These are phyloP conservation scores for Pistacia vera DNA, from an alignment of 345 rosid genomes.

Conservation along the genomic window DNA sequence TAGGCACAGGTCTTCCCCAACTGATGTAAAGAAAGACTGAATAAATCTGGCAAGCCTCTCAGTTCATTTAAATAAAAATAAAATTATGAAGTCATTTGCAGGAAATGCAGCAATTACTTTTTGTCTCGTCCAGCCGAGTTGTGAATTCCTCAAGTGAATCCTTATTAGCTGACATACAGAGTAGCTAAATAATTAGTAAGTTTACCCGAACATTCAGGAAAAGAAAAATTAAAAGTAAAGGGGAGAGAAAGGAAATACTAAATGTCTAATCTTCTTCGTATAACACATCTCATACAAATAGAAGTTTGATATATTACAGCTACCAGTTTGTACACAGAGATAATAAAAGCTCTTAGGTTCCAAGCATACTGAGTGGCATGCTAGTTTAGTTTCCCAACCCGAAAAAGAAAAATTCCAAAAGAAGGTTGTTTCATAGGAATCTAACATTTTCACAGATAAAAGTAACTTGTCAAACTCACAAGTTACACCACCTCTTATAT, in stretches of 20 bases:
- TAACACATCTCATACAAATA: background rate
- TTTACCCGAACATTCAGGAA: background rate
- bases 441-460: background rate
- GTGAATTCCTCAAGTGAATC: slow-evolving; percentile 50
- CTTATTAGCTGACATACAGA: slow-evolving; percentile 40
- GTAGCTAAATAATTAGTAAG: slow-evolving; percentile 10
- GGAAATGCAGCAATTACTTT: slow-evolving; percentile 43
- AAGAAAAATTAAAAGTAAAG: background rate
- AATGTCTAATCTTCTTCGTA: no score
- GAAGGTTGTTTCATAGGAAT: background rate
- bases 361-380: background rate
- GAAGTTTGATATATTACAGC: background rate
- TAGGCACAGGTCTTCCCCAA: slow-evolving; percentile 22
- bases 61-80: slow-evolving; percentile 4
- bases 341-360: background rate
- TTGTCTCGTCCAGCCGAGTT: slow-evolving; percentile 65
- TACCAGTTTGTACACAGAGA: background rate
- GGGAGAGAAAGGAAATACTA: background rate
- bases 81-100: background rate
- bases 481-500: background rate
- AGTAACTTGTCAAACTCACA: background rate
- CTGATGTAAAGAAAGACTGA: slow-evolving; percentile 11
- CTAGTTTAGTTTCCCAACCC: background rate
- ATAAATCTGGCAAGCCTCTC: slow-evolving; percentile 22
- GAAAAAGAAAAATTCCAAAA: no score